phyloP scores from a whole-genome alignment of 257 asterid genomes.

The Scutellaria galericulata region DNA sequence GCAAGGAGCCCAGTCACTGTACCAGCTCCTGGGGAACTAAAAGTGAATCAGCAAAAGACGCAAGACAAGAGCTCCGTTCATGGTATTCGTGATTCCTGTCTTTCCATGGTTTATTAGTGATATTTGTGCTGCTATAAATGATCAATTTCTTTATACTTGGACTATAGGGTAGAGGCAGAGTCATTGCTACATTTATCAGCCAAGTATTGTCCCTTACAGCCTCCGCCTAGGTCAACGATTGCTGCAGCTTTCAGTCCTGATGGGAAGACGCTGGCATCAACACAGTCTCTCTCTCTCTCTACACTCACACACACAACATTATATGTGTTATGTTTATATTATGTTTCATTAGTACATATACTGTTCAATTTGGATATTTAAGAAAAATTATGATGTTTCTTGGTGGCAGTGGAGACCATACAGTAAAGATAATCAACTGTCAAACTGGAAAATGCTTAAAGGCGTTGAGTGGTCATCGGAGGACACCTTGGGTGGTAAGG shows the following conservation, averaged over 20 bases:
- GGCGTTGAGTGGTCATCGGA: slow-evolving; percentile 90
- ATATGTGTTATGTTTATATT: not conserved
- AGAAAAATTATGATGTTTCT: not conserved
- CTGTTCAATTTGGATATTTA: not conserved
- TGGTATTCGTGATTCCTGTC: slow-evolving; percentile 53
- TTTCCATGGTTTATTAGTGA: not conserved
- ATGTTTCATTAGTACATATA: not conserved
- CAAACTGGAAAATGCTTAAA: slow-evolving; percentile 89
- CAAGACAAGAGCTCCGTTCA: slow-evolving; percentile 75
- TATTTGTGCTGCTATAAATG: not conserved
- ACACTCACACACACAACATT: not conserved
- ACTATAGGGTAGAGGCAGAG: slow-evolving; percentile 83
- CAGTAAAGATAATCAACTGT: slow-evolving; percentile 87
- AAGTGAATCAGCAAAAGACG: slow-evolving; percentile 62
- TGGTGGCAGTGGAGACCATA: slow-evolving; percentile 88
- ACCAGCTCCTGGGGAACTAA: slow-evolving; percentile 47
- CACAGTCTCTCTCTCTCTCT: slow-evolving; percentile 62
- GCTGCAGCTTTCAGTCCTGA: slow-evolving; percentile 98
- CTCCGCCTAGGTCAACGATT: slow-evolving; percentile 96
- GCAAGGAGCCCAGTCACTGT: slow-evolving; percentile 51
- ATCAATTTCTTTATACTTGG: slow-evolving; percentile 13
- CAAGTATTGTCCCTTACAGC: slow-evolving; percentile 78
- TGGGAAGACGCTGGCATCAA: slow-evolving; percentile 90
- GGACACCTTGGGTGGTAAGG: slow-evolving; percentile 99
- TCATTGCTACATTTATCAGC: slow-evolving; percentile 78